Evolutionary conservation across 2,329 filamentous ascomycete genomes (phyloP).

Genomic region (Colletotrichum phormii): DNA sequence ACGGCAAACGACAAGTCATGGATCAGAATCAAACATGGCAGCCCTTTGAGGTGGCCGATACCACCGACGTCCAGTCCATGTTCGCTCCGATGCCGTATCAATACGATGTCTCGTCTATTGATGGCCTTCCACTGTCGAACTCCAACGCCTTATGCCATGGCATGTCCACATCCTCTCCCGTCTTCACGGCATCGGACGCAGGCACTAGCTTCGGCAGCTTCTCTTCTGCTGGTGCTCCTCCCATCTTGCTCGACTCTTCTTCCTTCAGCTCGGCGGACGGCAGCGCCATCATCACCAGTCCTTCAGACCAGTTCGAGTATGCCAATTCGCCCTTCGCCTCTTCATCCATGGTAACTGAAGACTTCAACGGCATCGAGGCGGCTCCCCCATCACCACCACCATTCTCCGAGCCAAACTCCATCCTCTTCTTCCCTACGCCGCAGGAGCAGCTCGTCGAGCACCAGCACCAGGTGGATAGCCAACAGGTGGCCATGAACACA

Average conservation of each 20-base stretch:
- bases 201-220: slow-evolving; percentile 33
- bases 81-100: slow-evolving; percentile 31
- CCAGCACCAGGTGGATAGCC: slow-evolving; percentile 7
- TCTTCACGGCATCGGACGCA: slow-evolving; percentile 20
- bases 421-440: slow-evolving; percentile 18
- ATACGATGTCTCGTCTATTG: slow-evolving; percentile 16
- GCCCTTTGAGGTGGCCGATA: slow-evolving; percentile 7
- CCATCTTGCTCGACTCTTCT: slow-evolving; percentile 23
- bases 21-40: slow-evolving; percentile 17
- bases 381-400: slow-evolving; percentile 15
- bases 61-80: slow-evolving; percentile 33
- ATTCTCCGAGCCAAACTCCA: slow-evolving; percentile 25
- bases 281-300: slow-evolving; percentile 7
- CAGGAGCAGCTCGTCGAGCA: slow-evolving; percentile 7
- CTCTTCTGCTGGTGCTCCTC: slow-evolving; percentile 24
- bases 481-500: background rate
- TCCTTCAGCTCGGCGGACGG: slow-evolving; percentile 24
- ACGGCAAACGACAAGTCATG: slow-evolving; percentile 28
- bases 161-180: slow-evolving; percentile 17
- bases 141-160: slow-evolving; percentile 12
- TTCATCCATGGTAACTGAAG: slow-evolving; percentile 19
- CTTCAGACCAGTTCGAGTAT: slow-evolving; percentile 26
- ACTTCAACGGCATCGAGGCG: slow-evolving; percentile 9
- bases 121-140: slow-evolving; percentile 5
- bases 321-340: slow-evolving; percentile 17